Percentiles rank a stretch among this genome's conserved stretches.
Conservation (phyloP, 139 green algal species). For the Coelastrella sp. region DNA sequence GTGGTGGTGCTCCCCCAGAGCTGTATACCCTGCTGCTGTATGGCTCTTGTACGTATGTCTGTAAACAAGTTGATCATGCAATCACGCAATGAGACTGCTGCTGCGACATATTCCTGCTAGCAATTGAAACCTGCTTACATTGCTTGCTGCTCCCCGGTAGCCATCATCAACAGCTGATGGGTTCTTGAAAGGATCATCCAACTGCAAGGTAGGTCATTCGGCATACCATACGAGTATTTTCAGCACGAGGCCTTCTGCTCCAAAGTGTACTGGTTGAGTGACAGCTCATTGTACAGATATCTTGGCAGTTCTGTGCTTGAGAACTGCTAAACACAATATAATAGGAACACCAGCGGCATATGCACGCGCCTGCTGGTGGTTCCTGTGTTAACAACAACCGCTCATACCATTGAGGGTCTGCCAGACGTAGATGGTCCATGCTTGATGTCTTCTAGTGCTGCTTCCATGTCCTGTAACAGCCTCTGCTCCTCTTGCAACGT, state of each 20-base stretch:
- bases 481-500: conserved; percentile 68
- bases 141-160: neutral
- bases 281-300: too few species aligned
- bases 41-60: too few species aligned
- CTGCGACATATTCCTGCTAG: neutral
- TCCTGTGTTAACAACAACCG: neutral
- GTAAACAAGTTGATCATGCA: neutral
- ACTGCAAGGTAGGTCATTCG: neutral
- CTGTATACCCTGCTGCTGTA: too few species aligned
- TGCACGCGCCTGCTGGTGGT: neutral
- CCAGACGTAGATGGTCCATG: conserved; percentile 8
- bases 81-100: neutral
- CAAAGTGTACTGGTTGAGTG: too few species aligned
- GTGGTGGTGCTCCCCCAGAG: neutral
- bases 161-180: neutral
- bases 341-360: too few species aligned
- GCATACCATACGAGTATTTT: too few species aligned
- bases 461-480: conserved; percentile 59
- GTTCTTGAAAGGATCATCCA: conserved; percentile 40
- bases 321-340: too few species aligned
- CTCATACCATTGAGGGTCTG: conserved; percentile 16
- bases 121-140: neutral
- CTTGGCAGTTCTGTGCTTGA: neutral
- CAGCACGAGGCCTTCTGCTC: too few species aligned
- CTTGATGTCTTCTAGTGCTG: conserved; percentile 54